Evolutionary conservation across 2,329 filamentous ascomycete genomes (phyloP), one percentile per base, ranked within the genome.

Genomic region (Aspergillus proliferans): DNA sequence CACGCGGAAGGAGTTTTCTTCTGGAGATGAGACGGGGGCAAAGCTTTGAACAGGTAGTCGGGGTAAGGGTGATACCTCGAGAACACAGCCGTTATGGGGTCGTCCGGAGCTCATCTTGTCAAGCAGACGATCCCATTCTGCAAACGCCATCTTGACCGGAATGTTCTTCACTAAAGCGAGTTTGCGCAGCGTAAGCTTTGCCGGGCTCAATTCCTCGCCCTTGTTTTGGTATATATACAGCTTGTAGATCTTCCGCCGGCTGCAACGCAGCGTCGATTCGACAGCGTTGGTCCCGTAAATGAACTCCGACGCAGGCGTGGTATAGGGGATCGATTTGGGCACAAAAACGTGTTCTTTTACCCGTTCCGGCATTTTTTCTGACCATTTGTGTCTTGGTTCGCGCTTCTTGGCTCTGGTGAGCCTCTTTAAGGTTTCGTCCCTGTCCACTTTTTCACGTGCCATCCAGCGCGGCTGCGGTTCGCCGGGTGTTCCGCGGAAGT

Each of bases 221-320:
- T 77, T 71, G 9, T 79, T 78, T 43, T 74, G 76, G 62, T 86
- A 85, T 9, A 95, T 74, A 66, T 97, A 95, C 3, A 98, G 78
- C 47, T 84, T 87, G 73, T 96, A 95, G 2, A 95, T 71, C 60
- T 87, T 83, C 49, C 93, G 83, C 30, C 82, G 78, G 9, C 75
- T 75, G 41, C 81, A 80, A 56, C 78, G 82, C 18, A 98, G 73
- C 0, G 90, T 91, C 18, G 91, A 87, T 53, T 86, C 78, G 19
- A 97, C 88, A 1, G 88, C 83, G 2, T 86, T 87, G 41, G 80
- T 81, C 5, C 93, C 93, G 64, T 95, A 97, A 2, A 98, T 75
- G 59, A 96, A 97, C 53, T 95, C 86, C 0, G 91, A 95, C 4
- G 88, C 88, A 0, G 92, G 86, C 0, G 89, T 94, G 0, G 88